These are phyloP conservation scores for Cercospora beticola DNA, from an alignment of 2,329 filamentous ascomycete genomes.

Conservation along the genomic window DNA sequence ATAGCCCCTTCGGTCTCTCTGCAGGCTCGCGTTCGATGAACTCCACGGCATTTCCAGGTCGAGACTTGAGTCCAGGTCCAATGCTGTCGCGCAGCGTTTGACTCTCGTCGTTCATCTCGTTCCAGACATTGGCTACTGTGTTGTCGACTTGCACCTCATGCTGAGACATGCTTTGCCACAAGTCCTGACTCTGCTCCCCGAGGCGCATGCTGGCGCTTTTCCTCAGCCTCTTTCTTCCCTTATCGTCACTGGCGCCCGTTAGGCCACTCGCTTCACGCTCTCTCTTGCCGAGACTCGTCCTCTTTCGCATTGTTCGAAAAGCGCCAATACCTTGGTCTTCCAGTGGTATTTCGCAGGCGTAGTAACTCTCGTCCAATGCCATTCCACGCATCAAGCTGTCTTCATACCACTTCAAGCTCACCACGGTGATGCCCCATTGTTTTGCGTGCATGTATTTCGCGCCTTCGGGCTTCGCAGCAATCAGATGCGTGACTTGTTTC, in stretches of 20 bases:
- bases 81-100: slow-evolving; percentile 15
- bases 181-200: slow-evolving; percentile 71
- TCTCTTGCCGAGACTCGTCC: slow-evolving; percentile 58
- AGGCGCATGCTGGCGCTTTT: slow-evolving; percentile 84
- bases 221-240: slow-evolving; percentile 74
- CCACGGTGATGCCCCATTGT: slow-evolving; percentile 75
- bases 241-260: slow-evolving; percentile 9
- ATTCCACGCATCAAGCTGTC: slow-evolving; percentile 83
- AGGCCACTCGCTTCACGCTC: slow-evolving; percentile 45
- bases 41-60: background rate
- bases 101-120: slow-evolving; percentile 22
- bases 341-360: slow-evolving; percentile 69
- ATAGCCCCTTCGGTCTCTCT: slow-evolving; percentile 29
- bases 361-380: slow-evolving; percentile 83
- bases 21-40: background rate
- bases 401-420: slow-evolving; percentile 80
- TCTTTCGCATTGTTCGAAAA: slow-evolving; percentile 48
- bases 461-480: slow-evolving; percentile 74
- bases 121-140: slow-evolving; percentile 29
- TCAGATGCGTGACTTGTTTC: slow-evolving; percentile 80
- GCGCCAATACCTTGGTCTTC: slow-evolving; percentile 76
- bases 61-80: background rate
- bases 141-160: slow-evolving; percentile 31
- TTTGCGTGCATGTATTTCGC: slow-evolving; percentile 89
- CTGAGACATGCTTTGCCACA: slow-evolving; percentile 86